Evolutionary conservation across 1,284 basidiomycete species (phyloP).

Genomic region (Erythrobasidium hasegawianum): DNA sequence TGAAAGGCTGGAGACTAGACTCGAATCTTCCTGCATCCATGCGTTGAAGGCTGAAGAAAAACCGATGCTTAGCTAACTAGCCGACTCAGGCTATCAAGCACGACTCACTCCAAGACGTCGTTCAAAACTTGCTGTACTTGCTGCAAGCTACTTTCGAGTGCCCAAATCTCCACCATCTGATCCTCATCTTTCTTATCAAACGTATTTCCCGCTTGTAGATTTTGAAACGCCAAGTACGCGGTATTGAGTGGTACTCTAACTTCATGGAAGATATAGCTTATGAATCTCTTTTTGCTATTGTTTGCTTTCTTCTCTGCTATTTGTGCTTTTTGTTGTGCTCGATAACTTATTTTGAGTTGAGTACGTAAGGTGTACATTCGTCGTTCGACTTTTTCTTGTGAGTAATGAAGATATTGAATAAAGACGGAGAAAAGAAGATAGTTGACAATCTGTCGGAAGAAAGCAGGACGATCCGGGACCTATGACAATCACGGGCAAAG

Average conservation of each 20-base stretch:
- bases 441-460: constrained; percentile 55
- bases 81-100: constrained; percentile 42
- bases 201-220: constrained; percentile 69
- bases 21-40: constrained; percentile 62
- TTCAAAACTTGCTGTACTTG: constrained; percentile 84
- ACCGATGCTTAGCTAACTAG: not conserved
- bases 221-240: constrained; percentile 75
- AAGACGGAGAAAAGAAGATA: constrained; percentile 61
- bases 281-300: constrained; percentile 71
- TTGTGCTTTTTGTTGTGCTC: constrained; percentile 76
- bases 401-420: constrained; percentile 49
- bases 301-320: constrained; percentile 73
- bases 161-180: constrained; percentile 72
- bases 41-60: constrained; percentile 49
- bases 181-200: constrained; percentile 56
- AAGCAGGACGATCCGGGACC: constrained; percentile 24
- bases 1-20: constrained; percentile 65
- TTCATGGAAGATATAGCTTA: constrained; percentile 75
- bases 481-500: constrained; percentile 12
- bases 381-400: constrained; percentile 57
- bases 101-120: constrained; percentile 75
- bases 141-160: constrained; percentile 71
- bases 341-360: constrained; percentile 59
- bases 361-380: constrained; percentile 61
- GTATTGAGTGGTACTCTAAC: constrained; percentile 84